Percentiles rank a stretch among this genome's conserved stretches.
phyloP scores from a whole-genome alignment of 1,139 yeast species.

The Kurtzmaniella quercitrusa region DNA sequence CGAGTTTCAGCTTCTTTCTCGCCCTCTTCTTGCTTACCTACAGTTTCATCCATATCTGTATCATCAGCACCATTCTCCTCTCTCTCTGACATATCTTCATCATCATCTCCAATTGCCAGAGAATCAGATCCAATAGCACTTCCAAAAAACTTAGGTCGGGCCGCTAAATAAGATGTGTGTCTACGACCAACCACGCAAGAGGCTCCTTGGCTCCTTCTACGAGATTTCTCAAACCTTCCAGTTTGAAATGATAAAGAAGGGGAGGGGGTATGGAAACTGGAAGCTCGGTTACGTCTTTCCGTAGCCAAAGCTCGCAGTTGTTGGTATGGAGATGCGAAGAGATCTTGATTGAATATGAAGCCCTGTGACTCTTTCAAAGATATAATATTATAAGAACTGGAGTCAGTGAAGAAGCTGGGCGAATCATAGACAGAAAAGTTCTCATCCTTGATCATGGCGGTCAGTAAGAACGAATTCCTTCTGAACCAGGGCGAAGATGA shows the following conservation, averaged over 20 bases:
- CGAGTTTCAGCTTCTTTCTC: conserved; percentile 7
- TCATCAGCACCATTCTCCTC: conserved; percentile 13
- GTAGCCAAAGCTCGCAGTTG: conserved; percentile 48
- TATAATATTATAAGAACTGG: conserved; percentile 34
- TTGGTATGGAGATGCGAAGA: conserved; percentile 65
- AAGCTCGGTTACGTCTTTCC: conserved; percentile 29
- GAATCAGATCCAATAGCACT: conserved; percentile 7
- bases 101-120: conserved; percentile 9
- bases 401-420: conserved; percentile 27
- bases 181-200: conserved; percentile 16
- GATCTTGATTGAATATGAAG: conserved; percentile 68
- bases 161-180: conserved; percentile 31
- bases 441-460: conserved; percentile 60
- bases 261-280: conserved; percentile 17
- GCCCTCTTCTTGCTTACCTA: conserved; percentile 6
- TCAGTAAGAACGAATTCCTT: conserved; percentile 57
- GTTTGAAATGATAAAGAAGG: conserved; percentile 5
- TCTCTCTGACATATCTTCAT: conserved; percentile 9
- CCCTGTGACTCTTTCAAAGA: conserved; percentile 68
- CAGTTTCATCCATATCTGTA: conserved; percentile 17
- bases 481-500: conserved; percentile 54
- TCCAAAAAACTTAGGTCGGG: conserved; percentile 21
- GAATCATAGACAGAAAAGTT: conserved; percentile 55
- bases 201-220: not conserved
- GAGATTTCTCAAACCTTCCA: not conserved